Evolutionary conservation across 2,329 filamentous ascomycete genomes (phyloP).

Genomic region (Trichoderma oligosporum): DNA sequence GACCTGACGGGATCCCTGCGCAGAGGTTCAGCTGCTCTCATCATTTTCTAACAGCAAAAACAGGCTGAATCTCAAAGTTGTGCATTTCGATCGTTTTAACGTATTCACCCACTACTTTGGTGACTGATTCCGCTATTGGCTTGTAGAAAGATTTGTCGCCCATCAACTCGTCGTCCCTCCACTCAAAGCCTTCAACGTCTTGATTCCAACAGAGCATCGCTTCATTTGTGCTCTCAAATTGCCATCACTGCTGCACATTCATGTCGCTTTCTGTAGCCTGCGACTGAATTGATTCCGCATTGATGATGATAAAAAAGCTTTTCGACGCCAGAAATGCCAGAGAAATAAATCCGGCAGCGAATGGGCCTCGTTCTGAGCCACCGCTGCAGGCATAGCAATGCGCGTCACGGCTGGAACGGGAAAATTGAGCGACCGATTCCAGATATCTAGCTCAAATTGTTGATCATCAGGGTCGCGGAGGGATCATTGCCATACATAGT

Average conservation of each 20-base stretch:
- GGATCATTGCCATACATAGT: not conserved
- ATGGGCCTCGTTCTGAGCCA: not conserved
- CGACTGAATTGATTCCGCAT: not conserved
- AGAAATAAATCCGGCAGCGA: not conserved
- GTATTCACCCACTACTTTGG: not conserved
- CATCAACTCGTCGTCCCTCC: not conserved
- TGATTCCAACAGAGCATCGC: not conserved
- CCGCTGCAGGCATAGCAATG: not conserved
- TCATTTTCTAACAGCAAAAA: not conserved
- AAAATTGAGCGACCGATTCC: not conserved
- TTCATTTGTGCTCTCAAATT: not conserved
- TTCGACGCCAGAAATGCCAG: not conserved
- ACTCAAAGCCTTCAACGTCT: not conserved
- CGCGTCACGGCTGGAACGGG: not conserved
- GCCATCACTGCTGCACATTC: not conserved
- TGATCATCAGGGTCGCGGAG: not conserved
- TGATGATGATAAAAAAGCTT: not conserved
- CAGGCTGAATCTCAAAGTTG: not conserved
- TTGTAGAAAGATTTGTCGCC: not conserved
- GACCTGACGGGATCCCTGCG: no score
- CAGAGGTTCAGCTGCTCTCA: no score
- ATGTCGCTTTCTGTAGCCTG: not conserved
- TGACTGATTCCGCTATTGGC: not conserved
- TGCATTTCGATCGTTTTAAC: not conserved
- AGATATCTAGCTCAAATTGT: not conserved